phyloP scores from a whole-genome alignment of 129 eudicot genomes.

The Heracleum sosnowskyi region DNA sequence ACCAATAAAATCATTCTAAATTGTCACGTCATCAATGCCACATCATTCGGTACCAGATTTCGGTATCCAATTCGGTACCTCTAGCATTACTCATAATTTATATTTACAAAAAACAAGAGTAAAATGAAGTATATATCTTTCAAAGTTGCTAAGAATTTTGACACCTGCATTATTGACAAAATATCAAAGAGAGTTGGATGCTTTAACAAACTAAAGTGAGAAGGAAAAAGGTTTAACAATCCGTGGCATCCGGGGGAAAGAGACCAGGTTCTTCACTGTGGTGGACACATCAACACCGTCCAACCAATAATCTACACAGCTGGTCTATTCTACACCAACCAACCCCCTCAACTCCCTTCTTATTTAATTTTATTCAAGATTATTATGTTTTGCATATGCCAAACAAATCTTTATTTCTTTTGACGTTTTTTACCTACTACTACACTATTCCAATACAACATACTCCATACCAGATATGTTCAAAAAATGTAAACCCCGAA shows the following conservation, averaged over 20 bases:
- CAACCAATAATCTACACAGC: not conserved
- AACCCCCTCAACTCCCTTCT: not conserved
- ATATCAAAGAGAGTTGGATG: not conserved
- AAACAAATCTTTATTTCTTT: not conserved
- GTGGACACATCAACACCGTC: constrained; percentile 3
- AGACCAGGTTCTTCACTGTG: not conserved
- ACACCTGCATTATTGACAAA: no score
- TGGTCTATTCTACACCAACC: not conserved
- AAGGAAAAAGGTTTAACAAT: not conserved
- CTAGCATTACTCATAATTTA: no score
- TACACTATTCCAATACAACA: not conserved
- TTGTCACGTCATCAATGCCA: no score
- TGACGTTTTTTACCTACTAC: not conserved
- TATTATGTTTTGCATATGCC: not conserved
- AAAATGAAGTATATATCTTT: no score
- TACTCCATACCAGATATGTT: no score
- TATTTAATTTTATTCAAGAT: not conserved
- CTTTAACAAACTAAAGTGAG: not conserved
- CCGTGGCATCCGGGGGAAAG: not conserved
- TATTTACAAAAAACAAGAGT: no score
- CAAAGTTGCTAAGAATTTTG: not conserved
- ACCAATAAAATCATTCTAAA: no score
- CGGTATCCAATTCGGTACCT: no score
- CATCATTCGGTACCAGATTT: no score
- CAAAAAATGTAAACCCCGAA: no score